Evolutionary conservation across 257 asterid species (phyloP).

Genomic region (Solanum virginianum): DNA sequence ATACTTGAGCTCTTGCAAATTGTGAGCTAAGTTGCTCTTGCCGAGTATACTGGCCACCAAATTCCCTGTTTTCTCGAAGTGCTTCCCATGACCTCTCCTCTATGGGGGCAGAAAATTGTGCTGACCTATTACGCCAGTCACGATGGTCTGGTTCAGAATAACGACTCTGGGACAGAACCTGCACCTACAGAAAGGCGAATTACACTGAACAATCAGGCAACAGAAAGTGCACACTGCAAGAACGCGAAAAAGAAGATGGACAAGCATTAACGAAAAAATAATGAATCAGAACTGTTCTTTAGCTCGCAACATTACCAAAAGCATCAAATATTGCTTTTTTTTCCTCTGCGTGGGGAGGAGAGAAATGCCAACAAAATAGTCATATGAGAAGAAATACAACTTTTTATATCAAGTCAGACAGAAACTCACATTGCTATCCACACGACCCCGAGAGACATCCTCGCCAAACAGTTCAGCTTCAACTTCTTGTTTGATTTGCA

Average conservation of each 20-base stretch:
- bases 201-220: neutral
- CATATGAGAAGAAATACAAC: neutral
- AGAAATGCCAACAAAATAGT: neutral
- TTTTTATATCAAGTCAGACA: neutral
- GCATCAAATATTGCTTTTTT: neutral
- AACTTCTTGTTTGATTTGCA: slow-evolving; percentile 64
- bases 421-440: slow-evolving; percentile 59
- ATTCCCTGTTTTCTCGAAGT: slow-evolving; percentile 25
- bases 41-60: slow-evolving; percentile 9
- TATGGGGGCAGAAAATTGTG: slow-evolving; percentile 19
- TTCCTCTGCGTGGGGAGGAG: neutral
- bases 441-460: slow-evolving; percentile 62
- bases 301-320: neutral
- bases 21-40: slow-evolving; percentile 20
- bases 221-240: neutral
- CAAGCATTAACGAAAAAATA: neutral
- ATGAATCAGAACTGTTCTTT: neutral
- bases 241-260: neutral
- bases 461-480: slow-evolving; percentile 72
- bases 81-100: slow-evolving; percentile 44
- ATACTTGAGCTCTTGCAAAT: slow-evolving; percentile 33
- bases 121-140: slow-evolving; percentile 46
- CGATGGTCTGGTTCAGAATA: slow-evolving; percentile 58
- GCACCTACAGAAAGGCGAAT: slow-evolving; percentile 12
- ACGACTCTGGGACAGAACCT: slow-evolving; percentile 32